Evolutionary conservation across 2,329 filamentous ascomycete genomes (phyloP), one percentile per base, ranked within the genome.

Genomic region (Colletotrichum spaethianum): DNA sequence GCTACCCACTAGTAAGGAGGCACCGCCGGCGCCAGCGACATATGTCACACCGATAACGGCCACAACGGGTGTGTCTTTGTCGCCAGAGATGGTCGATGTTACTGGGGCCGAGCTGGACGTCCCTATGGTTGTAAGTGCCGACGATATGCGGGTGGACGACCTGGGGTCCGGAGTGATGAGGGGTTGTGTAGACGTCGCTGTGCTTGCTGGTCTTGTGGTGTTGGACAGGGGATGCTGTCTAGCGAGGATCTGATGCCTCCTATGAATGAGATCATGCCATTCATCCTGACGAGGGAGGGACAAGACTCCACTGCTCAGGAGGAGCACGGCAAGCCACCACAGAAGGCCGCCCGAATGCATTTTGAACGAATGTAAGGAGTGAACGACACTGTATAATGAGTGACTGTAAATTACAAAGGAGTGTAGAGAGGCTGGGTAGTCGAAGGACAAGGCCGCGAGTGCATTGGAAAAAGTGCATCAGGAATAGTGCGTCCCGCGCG

Each of bases 21-120:
- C 65, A 4, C 65, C 57, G 23, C 57, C 57, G 4, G 50, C 31
- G 5, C 65, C 57, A 18, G 48, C 57, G 6, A 68, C n/a, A 40
- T 68, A 68, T 5, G 48, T 56, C 31, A 31, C 57, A 14, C 65
- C 65, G 6, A 68, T 68, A n/a, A 68, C 16, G 28, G 57, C 65
- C 9, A 68, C 57, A 8, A 63, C 59, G 9, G 18, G 40, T 14
- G 40, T 42, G 40, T 42, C 12, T 14, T 48, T 48, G 20, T 50
- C 59, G 18, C 42, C 59, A 5, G 48, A 62, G 16, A 68, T 36
- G 7, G 48, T 63, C 26, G 40, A 48, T 6, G 40, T 68, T 23
- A 20, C n/a, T 11, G 65, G 59, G n/a, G 38, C 48, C 18, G 65
- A 55, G 38, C 40, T 63, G 14, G 48, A 56, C 1, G 50, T 46